Evolutionary conservation across 768 basidiomycete genomes (phyloP).

Genomic region (Collybiopsis confluens): DNA sequence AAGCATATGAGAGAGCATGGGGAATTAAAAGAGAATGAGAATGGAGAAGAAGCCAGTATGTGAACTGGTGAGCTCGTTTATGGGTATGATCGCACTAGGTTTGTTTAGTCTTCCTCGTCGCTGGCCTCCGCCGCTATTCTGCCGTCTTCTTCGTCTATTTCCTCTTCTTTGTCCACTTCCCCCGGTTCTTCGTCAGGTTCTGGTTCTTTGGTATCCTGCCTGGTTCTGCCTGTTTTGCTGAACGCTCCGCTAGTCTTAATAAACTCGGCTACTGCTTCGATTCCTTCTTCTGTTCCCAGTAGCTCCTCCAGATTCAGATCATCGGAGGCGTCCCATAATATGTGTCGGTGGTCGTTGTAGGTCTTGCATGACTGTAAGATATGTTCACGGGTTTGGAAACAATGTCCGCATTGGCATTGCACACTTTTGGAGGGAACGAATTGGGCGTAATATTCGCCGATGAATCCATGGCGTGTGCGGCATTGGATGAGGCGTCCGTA

Average conservation of each 20-base stretch:
- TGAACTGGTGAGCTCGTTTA: too few relatives aligned
- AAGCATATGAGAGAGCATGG: too few relatives aligned
- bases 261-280: slow-evolving; percentile 12
- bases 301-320: slow-evolving; percentile 6
- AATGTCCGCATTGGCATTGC: too few relatives aligned
- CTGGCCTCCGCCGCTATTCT: too few relatives aligned
- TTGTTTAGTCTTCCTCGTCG: too few relatives aligned
- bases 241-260: slow-evolving; percentile 11
- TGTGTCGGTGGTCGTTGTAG: slow-evolving; percentile 10
- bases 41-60: too few relatives aligned
- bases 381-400: slow-evolving; percentile 11
- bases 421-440: too few relatives aligned
- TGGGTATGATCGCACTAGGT: too few relatives aligned
- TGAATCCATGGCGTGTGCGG: too few relatives aligned
- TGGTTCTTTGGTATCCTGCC: not conserved
- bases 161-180: not conserved
- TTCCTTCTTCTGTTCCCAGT: slow-evolving; percentile 13
- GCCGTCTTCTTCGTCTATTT: not conserved
- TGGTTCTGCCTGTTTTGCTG: slow-evolving; percentile 11
- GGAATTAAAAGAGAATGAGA: too few relatives aligned
- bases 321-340: slow-evolving; percentile 2
- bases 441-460: too few relatives aligned
- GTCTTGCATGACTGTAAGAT: slow-evolving; percentile 9
- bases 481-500: too few relatives aligned
- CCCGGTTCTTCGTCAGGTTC: not conserved